These are phyloP conservation scores for Microbotryum saponariae DNA, from an alignment of 1,284 basidiomycete genomes.

Conservation along the genomic window DNA sequence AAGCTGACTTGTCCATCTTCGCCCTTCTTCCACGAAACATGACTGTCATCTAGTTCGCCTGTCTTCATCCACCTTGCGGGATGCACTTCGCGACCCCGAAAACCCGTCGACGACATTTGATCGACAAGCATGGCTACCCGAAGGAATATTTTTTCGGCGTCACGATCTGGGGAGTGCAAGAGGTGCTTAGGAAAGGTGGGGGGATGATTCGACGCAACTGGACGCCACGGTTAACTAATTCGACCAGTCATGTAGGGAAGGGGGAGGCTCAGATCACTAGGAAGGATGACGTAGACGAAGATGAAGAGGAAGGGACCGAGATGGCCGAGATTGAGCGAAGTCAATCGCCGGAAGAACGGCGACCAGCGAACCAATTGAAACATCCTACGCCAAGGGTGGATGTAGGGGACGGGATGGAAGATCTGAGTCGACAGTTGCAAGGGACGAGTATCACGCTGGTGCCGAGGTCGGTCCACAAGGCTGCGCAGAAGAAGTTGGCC, in stretches of 20 bases:
- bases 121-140: constrained; percentile 70
- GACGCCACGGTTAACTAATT: constrained; percentile 4
- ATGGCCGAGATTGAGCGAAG: background rate
- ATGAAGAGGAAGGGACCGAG: background rate
- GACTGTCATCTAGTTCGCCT: constrained; percentile 59
- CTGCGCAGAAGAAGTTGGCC: constrained; percentile 8
- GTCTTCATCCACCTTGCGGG: constrained; percentile 60
- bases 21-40: constrained; percentile 6
- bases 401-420: constrained; percentile 6
- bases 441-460: constrained; percentile 19
- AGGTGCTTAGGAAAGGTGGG: constrained; percentile 10
- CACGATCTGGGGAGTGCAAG: constrained; percentile 67
- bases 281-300: background rate
- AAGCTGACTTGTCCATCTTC: background rate
- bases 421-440: constrained; percentile 1
- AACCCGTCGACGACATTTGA: constrained; percentile 67
- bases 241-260: background rate
- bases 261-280: too few relatives aligned
- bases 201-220: constrained; percentile 26
- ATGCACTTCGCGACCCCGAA: constrained; percentile 67
- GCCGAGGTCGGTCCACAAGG: constrained; percentile 11
- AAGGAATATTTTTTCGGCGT: constrained; percentile 80
- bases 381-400: background rate
- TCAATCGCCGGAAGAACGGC: background rate
- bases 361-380: too few relatives aligned